Evolutionary conservation across 768 basidiomycete genomes (phyloP).

Genomic region (Collybiopsis luxurians): DNA sequence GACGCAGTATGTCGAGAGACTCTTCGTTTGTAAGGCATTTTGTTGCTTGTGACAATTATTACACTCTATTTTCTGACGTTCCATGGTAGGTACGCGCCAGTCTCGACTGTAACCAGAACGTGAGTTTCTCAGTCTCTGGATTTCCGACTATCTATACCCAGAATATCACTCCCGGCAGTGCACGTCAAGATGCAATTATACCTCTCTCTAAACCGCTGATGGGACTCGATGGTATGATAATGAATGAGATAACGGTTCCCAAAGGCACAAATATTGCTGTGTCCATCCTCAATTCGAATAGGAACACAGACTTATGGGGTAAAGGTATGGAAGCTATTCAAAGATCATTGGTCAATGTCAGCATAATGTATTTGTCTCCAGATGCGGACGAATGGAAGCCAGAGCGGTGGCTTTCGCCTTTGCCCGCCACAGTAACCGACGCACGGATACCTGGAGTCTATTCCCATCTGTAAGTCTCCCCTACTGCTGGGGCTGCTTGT

Average conservation of each 20-base stretch:
- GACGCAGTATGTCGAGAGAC: conserved; percentile 40
- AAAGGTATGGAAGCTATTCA: background rate
- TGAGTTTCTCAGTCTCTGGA: conserved; percentile 10
- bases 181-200: conserved; percentile 27
- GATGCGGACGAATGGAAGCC: conserved; percentile 46
- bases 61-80: background rate
- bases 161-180: conserved; percentile 16
- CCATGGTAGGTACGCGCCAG: conserved; percentile 22
- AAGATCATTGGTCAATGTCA: no score
- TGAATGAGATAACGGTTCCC: conserved; percentile 22
- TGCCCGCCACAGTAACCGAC: conserved; percentile 28
- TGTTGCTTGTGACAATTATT: no score
- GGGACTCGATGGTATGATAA: conserved; percentile 23
- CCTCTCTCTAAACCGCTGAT: conserved; percentile 34
- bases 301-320: conserved; percentile 37
- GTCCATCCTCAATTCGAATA: conserved; percentile 28
- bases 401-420: conserved; percentile 38
- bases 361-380: background rate
- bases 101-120: conserved; percentile 19
- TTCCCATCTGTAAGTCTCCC: conserved; percentile 27
- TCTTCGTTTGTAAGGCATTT: conserved; percentile 32
- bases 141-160: no score
- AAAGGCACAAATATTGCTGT: conserved; percentile 25
- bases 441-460: conserved; percentile 35
- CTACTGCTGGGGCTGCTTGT: background rate